phyloP scores from a whole-genome alignment of 805 yeast species.

The Candida ficus region DNA sequence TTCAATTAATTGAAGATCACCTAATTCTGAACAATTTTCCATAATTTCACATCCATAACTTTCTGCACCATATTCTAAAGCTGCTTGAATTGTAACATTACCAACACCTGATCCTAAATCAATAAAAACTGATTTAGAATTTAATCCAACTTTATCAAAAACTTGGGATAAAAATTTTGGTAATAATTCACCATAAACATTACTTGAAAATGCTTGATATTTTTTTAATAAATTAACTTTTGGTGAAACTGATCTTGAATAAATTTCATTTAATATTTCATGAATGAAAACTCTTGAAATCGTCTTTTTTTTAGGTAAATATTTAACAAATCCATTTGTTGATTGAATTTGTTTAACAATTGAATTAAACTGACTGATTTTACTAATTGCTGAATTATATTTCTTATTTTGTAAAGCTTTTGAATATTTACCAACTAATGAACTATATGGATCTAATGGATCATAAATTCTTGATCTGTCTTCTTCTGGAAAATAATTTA shows the following conservation, averaged over 20 bases:
- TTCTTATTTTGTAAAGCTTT: conserved; percentile 29
- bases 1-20: conserved; percentile 54
- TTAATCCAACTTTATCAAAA: conserved; percentile 52
- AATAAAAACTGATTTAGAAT: conserved; percentile 55
- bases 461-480: conserved; percentile 30
- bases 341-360: conserved; percentile 32
- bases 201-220: conserved; percentile 84
- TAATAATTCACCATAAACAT: conserved; percentile 85
- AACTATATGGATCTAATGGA: conserved; percentile 29
- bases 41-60: conserved; percentile 91
- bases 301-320: conserved; percentile 27
- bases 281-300: conserved; percentile 46
- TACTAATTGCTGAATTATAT: conserved; percentile 23
- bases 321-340: conserved; percentile 25
- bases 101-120: conserved; percentile 96
- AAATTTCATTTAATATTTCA: conserved; percentile 67
- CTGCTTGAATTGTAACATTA: conserved; percentile 84
- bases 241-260: conserved; percentile 76
- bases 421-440: conserved; percentile 36
- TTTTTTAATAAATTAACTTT: conserved; percentile 55
- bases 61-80: conserved; percentile 75
- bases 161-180: conserved; percentile 72
- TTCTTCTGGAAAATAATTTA: conserved; percentile 35
- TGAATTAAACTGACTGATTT: conserved; percentile 40
- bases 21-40: conserved; percentile 71